A percentile compares a stretch with the other conserved stretches of the same genome.
phyloP scores from a whole-genome alignment of 345 rosid genomes.

The Euclidium syriacum region DNA sequence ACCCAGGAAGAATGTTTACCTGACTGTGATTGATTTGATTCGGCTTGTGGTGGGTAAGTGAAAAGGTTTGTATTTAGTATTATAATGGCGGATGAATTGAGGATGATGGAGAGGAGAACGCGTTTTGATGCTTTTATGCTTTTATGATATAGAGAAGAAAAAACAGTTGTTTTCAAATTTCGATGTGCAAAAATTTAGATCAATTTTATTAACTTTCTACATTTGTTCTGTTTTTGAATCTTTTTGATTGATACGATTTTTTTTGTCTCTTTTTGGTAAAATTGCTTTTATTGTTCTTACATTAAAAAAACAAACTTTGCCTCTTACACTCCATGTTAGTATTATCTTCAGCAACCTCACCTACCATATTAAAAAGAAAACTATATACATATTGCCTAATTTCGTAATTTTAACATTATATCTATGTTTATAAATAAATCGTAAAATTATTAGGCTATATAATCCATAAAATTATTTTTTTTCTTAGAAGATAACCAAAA shows the following conservation, averaged over 20 bases:
- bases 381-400: no score
- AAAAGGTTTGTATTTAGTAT: neutral
- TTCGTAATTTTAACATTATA: no score
- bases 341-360: neutral
- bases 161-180: neutral
- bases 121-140: constrained; percentile 16
- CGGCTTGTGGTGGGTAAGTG: neutral
- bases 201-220: neutral
- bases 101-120: neutral
- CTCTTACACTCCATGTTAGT: constrained; percentile 39
- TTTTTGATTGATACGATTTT: neutral
- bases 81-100: constrained; percentile 10
- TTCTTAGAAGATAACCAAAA: no score
- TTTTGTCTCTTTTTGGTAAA: neutral
- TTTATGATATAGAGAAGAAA: neutral
- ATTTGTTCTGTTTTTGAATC: neutral
- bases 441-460: no score
- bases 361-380: no score
- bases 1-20: neutral
- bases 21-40: neutral
- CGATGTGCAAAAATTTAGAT: neutral
- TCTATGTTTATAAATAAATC: no score
- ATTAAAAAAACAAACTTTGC: neutral
- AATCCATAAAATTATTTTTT: no score
- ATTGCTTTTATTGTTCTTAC: neutral